A percentile compares a stretch with the other conserved stretches of the same genome.
phyloP scores from a whole-genome alignment of 1,139 yeast genomes.

The Pneumocystis wakefieldiae region DNA sequence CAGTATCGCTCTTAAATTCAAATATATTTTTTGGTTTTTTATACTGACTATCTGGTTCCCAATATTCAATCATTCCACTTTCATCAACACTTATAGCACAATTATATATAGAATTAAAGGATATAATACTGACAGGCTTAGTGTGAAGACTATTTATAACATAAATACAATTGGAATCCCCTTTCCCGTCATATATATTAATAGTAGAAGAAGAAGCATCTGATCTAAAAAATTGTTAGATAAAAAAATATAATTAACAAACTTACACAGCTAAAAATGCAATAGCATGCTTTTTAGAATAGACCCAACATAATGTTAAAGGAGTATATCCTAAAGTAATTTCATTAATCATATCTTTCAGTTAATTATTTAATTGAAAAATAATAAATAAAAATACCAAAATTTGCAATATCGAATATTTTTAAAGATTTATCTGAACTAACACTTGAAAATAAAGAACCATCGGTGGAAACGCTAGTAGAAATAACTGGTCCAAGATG shows the following conservation, averaged over 20 bases:
- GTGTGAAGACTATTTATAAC: slow-evolving; percentile 23
- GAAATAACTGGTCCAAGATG: slow-evolving; percentile 21
- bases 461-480: slow-evolving; percentile 19
- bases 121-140: slow-evolving; percentile 21
- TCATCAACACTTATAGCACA: slow-evolving; percentile 30
- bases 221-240: slow-evolving; percentile 7
- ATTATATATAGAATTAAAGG: slow-evolving; percentile 23
- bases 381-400: slow-evolving; percentile 11
- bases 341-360: slow-evolving; percentile 28
- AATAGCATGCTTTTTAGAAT: slow-evolving; percentile 12
- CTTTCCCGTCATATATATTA: slow-evolving; percentile 20
- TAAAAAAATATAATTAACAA: background rate
- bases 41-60: slow-evolving; percentile 23
- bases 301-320: slow-evolving; percentile 19
- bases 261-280: slow-evolving; percentile 13
- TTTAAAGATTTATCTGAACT: slow-evolving; percentile 22
- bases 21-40: slow-evolving; percentile 20
- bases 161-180: slow-evolving; percentile 15
- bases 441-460: slow-evolving; percentile 25
- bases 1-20: slow-evolving; percentile 31
- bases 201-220: slow-evolving; percentile 19
- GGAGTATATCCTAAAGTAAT: slow-evolving; percentile 22
- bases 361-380: slow-evolving; percentile 17
- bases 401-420: slow-evolving; percentile 29
- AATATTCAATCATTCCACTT: slow-evolving; percentile 33